Conservation (phyloP, 306 rosid genomes). For the Citrullus amarus region DNA sequence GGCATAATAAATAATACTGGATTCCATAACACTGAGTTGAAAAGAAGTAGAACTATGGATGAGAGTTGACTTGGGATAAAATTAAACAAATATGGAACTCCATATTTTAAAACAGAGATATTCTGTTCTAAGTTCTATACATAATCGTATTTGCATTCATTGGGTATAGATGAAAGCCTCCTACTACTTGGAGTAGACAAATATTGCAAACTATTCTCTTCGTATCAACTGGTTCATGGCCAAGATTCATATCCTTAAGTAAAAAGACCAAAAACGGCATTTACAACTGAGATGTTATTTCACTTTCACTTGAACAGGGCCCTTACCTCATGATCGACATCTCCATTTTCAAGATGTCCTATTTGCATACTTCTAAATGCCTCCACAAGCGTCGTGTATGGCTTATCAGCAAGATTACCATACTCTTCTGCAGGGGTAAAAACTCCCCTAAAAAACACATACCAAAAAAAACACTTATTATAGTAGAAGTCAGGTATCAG, state of each 20-base stretch:
- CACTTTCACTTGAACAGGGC: not conserved
- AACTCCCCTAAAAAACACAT: conserved; percentile 45
- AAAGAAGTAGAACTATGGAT: not conserved
- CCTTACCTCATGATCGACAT: conserved; percentile 55
- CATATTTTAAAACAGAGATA: not conserved
- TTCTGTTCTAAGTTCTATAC: not conserved
- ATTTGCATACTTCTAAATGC: conserved; percentile 73
- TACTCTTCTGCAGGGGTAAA: conserved; percentile 66
- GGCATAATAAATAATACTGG: conserved; percentile 1
- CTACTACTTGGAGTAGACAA: not conserved
- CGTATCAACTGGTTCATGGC: not conserved
- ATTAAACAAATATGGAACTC: not conserved
- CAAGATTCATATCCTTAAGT: not conserved
- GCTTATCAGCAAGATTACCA: conserved; percentile 38
- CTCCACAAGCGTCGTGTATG: conserved; percentile 73
- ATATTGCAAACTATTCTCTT: not conserved
- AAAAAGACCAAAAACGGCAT: conserved; percentile 1
- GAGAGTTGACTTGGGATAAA: not conserved
- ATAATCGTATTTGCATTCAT: not conserved
- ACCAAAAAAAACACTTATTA: conserved; percentile 14
- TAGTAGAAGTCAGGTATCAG: conserved; percentile 4
- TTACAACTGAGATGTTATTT: not conserved
- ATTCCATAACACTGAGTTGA: conserved; percentile 7
- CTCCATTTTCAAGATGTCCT: conserved; percentile 82
- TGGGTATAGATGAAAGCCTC: not conserved